These are phyloP conservation scores for Taphrina flavorubra DNA, from an alignment of 1,139 yeast genomes.

Conservation along the genomic window DNA sequence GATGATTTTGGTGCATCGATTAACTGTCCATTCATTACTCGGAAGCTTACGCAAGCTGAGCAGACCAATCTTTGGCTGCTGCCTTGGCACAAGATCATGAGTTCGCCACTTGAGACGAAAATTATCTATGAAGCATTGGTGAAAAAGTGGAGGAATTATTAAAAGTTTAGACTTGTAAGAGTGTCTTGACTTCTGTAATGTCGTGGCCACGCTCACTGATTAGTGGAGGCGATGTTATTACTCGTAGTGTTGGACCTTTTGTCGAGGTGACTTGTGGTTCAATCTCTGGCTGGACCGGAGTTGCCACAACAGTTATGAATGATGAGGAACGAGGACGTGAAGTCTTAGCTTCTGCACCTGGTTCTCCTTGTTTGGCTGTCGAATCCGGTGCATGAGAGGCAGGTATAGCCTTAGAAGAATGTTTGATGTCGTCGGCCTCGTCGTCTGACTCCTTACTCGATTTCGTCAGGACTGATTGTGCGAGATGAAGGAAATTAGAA, in stretches of 20 bases:
- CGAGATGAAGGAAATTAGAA: conserved; percentile 8
- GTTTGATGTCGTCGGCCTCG: background rate
- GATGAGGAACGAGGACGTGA: conserved; percentile 11
- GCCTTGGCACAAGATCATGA: no score
- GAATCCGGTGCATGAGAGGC: no score
- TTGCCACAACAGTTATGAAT: conserved; percentile 18
- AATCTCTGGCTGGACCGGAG: background rate
- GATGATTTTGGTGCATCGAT: background rate
- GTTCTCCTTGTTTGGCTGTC: no score
- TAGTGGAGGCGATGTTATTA: background rate
- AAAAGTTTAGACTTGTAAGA: background rate
- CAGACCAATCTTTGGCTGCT: no score
- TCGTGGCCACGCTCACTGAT: background rate
- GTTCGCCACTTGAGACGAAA: background rate
- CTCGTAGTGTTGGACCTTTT: background rate
- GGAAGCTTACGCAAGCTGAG: no score
- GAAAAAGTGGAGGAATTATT: no score
- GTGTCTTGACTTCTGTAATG: conserved; percentile 1
- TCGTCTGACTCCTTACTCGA: background rate
- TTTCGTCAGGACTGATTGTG: conserved; percentile 9
- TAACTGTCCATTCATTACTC: background rate
- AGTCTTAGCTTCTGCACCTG: background rate
- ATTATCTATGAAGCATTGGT: background rate
- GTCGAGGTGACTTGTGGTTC: background rate
- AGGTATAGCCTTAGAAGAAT: no score